Base-by-base conservation (phyloP, 345 rosid genomes). In the Populus pruinosa region DNA sequence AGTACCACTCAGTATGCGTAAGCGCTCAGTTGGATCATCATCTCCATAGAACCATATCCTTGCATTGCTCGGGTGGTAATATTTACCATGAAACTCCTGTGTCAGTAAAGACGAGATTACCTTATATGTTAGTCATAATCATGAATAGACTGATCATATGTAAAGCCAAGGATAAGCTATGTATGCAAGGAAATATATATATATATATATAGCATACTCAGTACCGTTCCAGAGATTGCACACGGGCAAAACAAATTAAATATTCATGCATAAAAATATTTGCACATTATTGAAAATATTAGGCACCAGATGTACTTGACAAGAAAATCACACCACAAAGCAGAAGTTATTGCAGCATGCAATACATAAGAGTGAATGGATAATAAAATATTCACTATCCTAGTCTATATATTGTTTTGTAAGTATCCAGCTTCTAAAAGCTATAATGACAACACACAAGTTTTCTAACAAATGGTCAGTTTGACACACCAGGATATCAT, bases 21-120 rank as follows among this genome's bases (percentile, higher is more conserved):
- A 85, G 71, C 98, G 99, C 66, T 92, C 94, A 79, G 67, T 71
- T 43, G 92, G 89, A 86, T 95, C 94, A 82, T 95, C 99, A 87
- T 95, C 91, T 75, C 99, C 99, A 84, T 92, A 95, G 85, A 95
- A 95, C 98, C 99, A 95, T 77, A 95, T 93, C 82, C 97, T 88
- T 53, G 97, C 90, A 82, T 95, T 95, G 90, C 97, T 93, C 36
- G 98, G 99, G 81, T 93, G 98, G 86, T 95, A 95, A 81, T 81
- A 92, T 88, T 91, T 92, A 31, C 87, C 71, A 78, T 95, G 99
- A 77, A 95, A 95, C 72, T 95, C 99, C 99, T 95, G 88, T 27
- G 23, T 41, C 70, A 73, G 43, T 61, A 41, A 79, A 18, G 33
- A 53, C 71, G 55, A 66, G 63, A 73, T 47, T 77, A 47, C 67